Conservation (phyloP, 495 filamentous ascomycete genomes). For the Penicillium longicatenatum region DNA sequence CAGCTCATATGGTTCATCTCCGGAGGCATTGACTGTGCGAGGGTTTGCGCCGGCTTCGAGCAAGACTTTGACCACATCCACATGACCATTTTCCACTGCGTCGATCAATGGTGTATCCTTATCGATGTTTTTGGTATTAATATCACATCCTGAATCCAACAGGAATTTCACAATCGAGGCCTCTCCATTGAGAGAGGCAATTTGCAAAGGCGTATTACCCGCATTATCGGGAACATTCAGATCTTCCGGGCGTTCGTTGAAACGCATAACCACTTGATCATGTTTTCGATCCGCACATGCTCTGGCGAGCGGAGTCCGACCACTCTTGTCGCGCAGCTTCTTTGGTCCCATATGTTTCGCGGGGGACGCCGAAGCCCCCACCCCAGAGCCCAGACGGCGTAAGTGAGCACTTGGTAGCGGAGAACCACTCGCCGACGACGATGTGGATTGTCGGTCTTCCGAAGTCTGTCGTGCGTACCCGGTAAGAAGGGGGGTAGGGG, state of each 20-base stretch:
- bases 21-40: conserved; percentile 79
- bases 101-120: conserved; percentile 94
- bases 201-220: conserved; percentile 90
- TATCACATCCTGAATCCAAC: conserved; percentile 76
- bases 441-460: conserved; percentile 70
- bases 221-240: conserved; percentile 90
- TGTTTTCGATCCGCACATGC: conserved; percentile 78
- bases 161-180: conserved; percentile 72
- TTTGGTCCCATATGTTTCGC: conserved; percentile 70
- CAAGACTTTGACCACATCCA: conserved; percentile 85
- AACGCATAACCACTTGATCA: conserved; percentile 65
- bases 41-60: conserved; percentile 88
- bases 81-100: conserved; percentile 90
- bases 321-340: conserved; percentile 82
- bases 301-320: conserved; percentile 79
- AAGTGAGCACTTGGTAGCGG: conserved; percentile 68
- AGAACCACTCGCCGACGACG: conserved; percentile 72
- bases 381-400: conserved; percentile 62
- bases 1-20: conserved; percentile 83
- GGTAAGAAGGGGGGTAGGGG: conserved; percentile 51
- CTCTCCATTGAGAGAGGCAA: conserved; percentile 81
- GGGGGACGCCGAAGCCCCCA: conserved; percentile 60
- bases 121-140: conserved; percentile 78
- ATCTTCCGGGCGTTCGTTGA: conserved; percentile 79
- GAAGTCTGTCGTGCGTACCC: conserved; percentile 49